Evolutionary conservation across 148 eudicot species (phyloP).

Genomic region (Bassia scoparia): DNA sequence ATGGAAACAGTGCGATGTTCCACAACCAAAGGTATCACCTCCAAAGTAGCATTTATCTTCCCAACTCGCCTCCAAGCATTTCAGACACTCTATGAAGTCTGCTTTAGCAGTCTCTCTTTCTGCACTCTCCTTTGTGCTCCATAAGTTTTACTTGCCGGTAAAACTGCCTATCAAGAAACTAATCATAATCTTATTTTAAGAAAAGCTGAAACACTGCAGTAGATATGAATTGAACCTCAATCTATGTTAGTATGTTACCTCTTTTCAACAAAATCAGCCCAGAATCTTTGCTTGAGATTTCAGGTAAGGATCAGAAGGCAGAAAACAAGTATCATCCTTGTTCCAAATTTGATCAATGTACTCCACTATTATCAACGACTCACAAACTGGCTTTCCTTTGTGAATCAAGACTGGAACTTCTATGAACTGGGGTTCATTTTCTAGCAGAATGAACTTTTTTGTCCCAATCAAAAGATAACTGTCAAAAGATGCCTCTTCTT

Average conservation of each 20-base stretch:
- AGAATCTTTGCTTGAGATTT: constrained; percentile 50
- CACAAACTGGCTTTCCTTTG: constrained; percentile 51
- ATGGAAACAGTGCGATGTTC: constrained; percentile 29
- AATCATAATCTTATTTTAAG: no score
- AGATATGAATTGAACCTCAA: no score
- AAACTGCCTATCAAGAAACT: constrained; percentile 9
- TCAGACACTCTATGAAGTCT: constrained; percentile 25
- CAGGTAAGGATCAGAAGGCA: constrained; percentile 47
- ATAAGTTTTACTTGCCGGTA: constrained; percentile 11
- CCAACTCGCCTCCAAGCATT: constrained; percentile 30
- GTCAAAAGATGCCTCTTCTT: no score
- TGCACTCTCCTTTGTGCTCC: constrained; percentile 17
- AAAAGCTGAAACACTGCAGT: no score
- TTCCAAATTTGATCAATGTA: constrained; percentile 63
- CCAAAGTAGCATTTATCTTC: constrained; percentile 37
- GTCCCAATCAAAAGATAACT: constrained; percentile 15
- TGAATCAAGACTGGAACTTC: constrained; percentile 55
- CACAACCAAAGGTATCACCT: constrained; percentile 28
- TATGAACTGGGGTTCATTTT: constrained; percentile 51
- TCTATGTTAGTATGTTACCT: no score
- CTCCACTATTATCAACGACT: constrained; percentile 43
- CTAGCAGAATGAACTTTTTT: constrained; percentile 29
- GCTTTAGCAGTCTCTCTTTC: constrained; percentile 19
- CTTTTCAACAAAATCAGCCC: constrained; percentile 57
- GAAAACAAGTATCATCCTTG: constrained; percentile 23